Evolutionary conservation across 768 basidiomycete genomes (phyloP).

Genomic region (Amanita subjunquillea): DNA sequence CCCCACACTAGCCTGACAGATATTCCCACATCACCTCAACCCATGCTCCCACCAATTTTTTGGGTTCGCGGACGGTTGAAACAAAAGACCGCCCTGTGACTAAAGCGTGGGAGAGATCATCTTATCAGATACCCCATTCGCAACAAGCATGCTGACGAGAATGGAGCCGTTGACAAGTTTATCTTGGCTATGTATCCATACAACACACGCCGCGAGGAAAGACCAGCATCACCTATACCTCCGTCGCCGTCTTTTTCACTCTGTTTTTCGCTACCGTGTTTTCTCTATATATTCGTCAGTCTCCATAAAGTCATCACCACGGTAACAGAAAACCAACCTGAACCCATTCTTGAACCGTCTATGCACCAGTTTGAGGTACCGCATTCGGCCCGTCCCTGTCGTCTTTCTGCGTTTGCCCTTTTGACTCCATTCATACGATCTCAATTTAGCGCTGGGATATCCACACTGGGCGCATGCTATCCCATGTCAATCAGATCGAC

Average conservation of each 20-base stretch:
- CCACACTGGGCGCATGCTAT: slow-evolving; percentile 92
- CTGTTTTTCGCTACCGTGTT: slow-evolving; percentile 89
- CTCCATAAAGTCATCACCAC: not conserved
- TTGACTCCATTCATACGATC: slow-evolving; percentile 95
- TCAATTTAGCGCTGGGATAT: slow-evolving; percentile 90
- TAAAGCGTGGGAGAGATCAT: not conserved
- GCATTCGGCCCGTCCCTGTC: slow-evolving; percentile 95
- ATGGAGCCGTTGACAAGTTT: not conserved
- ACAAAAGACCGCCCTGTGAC: not conserved
- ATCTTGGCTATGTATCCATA: not conserved
- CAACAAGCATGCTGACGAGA: no score
- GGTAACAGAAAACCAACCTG: slow-evolving; percentile 40
- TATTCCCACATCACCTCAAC: not conserved
- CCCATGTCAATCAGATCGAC: not conserved
- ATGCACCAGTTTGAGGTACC: slow-evolving; percentile 84
- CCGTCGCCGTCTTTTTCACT: slow-evolving; percentile 43
- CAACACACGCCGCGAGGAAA: not conserved
- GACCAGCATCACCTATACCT: slow-evolving; percentile 16
- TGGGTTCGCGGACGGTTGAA: not conserved
- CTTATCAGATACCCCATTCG: not conserved
- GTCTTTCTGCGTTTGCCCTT: slow-evolving; percentile 99
- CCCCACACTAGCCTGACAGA: not conserved
- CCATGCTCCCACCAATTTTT: not conserved
- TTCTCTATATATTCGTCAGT: slow-evolving; percentile 41
- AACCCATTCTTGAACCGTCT: slow-evolving; percentile 99